These are phyloP conservation scores for Eragrostis nindensis DNA, from an alignment of 176 grass and related monocot genomes.

Conservation along the genomic window DNA sequence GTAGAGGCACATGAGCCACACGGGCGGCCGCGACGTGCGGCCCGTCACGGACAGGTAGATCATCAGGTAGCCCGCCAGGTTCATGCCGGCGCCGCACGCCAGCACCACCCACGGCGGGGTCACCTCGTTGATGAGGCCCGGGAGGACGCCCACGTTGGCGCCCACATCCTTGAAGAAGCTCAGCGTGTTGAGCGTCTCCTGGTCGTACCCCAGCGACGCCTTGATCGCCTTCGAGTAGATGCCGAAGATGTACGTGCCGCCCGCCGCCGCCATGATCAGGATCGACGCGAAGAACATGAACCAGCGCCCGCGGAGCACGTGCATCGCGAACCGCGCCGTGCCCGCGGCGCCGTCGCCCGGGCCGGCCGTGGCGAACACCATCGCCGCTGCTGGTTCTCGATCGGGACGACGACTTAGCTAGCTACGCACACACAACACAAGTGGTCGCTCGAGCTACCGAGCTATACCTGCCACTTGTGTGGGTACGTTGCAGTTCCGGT, in stretches of 20 bases:
- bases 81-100: conserved; percentile 66
- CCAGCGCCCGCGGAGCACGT: conserved; percentile 63
- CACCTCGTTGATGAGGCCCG: conserved; percentile 74
- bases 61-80: conserved; percentile 86
- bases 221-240: conserved; percentile 85
- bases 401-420: background rate
- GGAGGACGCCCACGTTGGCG: conserved; percentile 69
- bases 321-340: conserved; percentile 35
- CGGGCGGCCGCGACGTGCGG: conserved; percentile 36
- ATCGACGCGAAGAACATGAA: conserved; percentile 82
- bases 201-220: conserved; percentile 70
- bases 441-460: background rate
- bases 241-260: conserved; percentile 84
- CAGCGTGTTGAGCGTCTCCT: conserved; percentile 83
- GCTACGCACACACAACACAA: background rate
- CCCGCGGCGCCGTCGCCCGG: background rate
- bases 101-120: conserved; percentile 71
- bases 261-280: conserved; percentile 70
- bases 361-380: conserved; percentile 13
- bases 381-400: background rate
- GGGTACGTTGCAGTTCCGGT: background rate
- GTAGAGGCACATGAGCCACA: conserved; percentile 81
- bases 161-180: conserved; percentile 91
- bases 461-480: background rate
- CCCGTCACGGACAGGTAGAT: conserved; percentile 75